These are phyloP conservation scores for Melampsora americana DNA, from an alignment of 1,284 basidiomycete species.

Conservation along the genomic window DNA sequence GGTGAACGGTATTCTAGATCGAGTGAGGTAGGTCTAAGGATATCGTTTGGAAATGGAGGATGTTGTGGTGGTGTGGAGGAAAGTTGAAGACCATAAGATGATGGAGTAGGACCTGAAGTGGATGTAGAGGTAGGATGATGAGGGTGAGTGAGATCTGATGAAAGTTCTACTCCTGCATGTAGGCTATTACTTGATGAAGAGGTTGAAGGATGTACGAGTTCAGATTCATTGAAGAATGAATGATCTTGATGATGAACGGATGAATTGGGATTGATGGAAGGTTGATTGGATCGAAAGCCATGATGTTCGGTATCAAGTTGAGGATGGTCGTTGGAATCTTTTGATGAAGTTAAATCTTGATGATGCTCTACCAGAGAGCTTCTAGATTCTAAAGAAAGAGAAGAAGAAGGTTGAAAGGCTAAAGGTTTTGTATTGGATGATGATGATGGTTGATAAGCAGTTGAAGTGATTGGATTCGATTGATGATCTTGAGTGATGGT, in stretches of 20 bases:
- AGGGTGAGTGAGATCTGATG: too few relatives aligned
- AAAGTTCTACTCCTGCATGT: too few relatives aligned
- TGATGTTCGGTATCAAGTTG: not conserved
- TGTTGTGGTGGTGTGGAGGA: not conserved
- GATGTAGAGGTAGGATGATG: too few relatives aligned
- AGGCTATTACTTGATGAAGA: too few relatives aligned
- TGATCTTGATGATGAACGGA: too few relatives aligned
- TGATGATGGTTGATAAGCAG: not conserved
- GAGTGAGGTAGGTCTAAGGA: not conserved
- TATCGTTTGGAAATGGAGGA: not conserved
- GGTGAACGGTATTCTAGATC: not conserved
- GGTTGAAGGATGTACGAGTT: not conserved
- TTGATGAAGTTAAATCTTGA: too few relatives aligned
- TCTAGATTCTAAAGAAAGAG: not conserved
- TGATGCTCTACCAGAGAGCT: not conserved
- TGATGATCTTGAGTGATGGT: slow-evolving; percentile 25
- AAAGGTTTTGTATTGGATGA: not conserved
- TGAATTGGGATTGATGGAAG: too few relatives aligned
- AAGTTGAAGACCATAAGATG: slow-evolving; percentile 11
- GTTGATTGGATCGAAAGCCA: too few relatives aligned
- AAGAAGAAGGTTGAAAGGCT: not conserved
- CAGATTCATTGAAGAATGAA: too few relatives aligned
- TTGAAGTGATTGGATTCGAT: too few relatives aligned
- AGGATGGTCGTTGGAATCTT: not conserved
- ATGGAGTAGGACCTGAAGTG: not conserved